Base-by-base conservation (phyloP, 2,329 filamentous ascomycete species). In the Neurospora crassa region DNA sequence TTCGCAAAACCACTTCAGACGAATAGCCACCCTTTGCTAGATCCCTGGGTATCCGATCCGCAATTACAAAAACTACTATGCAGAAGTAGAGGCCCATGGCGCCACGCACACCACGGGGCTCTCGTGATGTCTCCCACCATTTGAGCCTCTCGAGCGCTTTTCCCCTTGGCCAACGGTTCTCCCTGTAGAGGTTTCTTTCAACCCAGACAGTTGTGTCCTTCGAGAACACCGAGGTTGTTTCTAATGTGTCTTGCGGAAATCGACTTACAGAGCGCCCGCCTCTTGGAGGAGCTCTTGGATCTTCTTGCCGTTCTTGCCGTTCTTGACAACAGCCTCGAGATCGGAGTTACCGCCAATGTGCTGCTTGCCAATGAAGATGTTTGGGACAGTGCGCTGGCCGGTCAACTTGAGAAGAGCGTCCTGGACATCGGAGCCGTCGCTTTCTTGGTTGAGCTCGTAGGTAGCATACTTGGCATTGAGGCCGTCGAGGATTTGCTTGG, bases 291-390 rank as follows among this genome's bases (percentile, higher is more conserved):
- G 76, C 45, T 76, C 74, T 78, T 82, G 77, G 40, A 98, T 82
- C 76, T 95, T 80, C 81, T 88, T 88, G 82, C 86, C 83, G 75
- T 96, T 80, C 81, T 88, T 88, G 82, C 86, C 88, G 70, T 72
- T 74, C 41, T 70, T 70, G 24, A 80, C 81, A 70, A 75, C 77
- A 1, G 83, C 85, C 83, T 94, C 91, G 74, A 96, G 82, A 77
- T 96, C 95, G 34, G 93, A 97, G 88, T 98, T 98, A 76, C 96
- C 96, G 74, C 96, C 96, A 80, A 99, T 96, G 83, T 97, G 95
- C 85, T 96, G 85, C 84, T 94, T 84, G 77, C 84, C 84, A 83
- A 99, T 98, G 86, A 92, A 98, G 84, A 97, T 92, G 85, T 98
- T 98, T 78, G 96, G 96, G 6, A 99, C 96, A 78, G 92, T 95